Evolutionary conservation across 2,329 filamentous ascomycete genomes (phyloP), one percentile per base, ranked within the genome.

Genomic region (Ceratocystis cacaofunesta): DNA sequence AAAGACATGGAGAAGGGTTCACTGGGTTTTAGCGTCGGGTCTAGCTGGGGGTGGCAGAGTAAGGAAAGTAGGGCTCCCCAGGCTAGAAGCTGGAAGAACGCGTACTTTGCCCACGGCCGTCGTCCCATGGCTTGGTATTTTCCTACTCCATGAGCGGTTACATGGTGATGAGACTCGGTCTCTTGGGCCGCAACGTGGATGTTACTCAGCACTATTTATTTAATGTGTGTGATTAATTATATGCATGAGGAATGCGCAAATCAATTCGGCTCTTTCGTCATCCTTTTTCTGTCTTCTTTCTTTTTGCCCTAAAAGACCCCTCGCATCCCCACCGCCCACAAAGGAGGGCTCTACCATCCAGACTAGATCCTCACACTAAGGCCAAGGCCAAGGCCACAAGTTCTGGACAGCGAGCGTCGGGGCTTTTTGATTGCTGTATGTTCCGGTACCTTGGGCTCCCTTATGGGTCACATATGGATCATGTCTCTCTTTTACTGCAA

Each of bases 1-100:
- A 57, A 28, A 57, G 50, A 57, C 50, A 30, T 32, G 30, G 32
- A 58, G 32, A 58, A 58, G 52, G 52, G 52, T 58, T 58, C 52
- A 58, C 12, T 30, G n/a, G 52, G 3, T n/a, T 8, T 32, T 58
- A 58, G 52, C 52, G 52, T 30, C 25, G 17, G 36, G 52, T 17
- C 52, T 19, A 58, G 50, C 17, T 17, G 30, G 25, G 25, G 17
- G 25, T 25, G 15, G 12, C 50, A 28, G 30, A 36, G 36, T 12
- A 2, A 12, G 36, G 36, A 41, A 41, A 12, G 36, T 4, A 41
- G 10, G 36, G 8, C 36, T 19, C 30, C 30, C 6, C 12, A n/a
- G 17, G 28, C 52, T 58, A 19, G 52, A 58, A 36, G 25, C 5
- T 58, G 52, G 52, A 32, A n/a, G 52, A 58, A 10, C 52, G 25